phyloP scores from a whole-genome alignment of 78 protist genomes.

The Dictyostelium purpureum region DNA sequence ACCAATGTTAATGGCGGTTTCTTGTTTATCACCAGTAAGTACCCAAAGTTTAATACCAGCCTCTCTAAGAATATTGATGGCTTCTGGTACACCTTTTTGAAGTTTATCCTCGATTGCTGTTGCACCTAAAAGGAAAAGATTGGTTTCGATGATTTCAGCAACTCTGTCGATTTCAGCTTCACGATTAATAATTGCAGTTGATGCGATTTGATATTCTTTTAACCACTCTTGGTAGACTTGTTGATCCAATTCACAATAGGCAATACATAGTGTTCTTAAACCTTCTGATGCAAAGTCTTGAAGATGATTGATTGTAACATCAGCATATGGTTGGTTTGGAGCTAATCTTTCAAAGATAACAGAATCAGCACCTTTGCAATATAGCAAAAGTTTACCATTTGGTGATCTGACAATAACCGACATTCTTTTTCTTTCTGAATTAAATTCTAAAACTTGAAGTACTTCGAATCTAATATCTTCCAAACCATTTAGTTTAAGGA shows the following conservation, averaged over 20 bases:
- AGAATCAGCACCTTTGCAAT: conserved; percentile 92
- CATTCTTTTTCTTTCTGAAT: conserved; percentile 84
- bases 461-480: conserved; percentile 20
- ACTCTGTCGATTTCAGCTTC: conserved; percentile 83
- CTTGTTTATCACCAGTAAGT: conserved; percentile 97
- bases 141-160: conserved; percentile 80
- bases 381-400: conserved; percentile 29
- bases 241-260: conserved; percentile 48
- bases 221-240: conserved; percentile 72
- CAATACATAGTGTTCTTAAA: conserved; percentile 91
- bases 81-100: conserved; percentile 89
- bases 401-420: conserved; percentile 67
- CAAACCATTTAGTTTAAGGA: not conserved
- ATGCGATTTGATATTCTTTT: conserved; percentile 63
- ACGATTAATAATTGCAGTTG: conserved; percentile 27
- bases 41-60: conserved; percentile 91
- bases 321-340: conserved; percentile 19
- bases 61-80: conserved; percentile 42
- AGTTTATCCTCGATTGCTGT: conserved; percentile 92
- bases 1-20: conserved; percentile 98
- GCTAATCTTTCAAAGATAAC: conserved; percentile 49
- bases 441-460: conserved; percentile 79
- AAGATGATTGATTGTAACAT: conserved; percentile 33
- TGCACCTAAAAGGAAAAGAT: conserved; percentile 82
- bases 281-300: conserved; percentile 87